Evolutionary conservation across 1,284 basidiomycete genomes (phyloP).

Genomic region (Cutaneotrichosporon mucoides): DNA sequence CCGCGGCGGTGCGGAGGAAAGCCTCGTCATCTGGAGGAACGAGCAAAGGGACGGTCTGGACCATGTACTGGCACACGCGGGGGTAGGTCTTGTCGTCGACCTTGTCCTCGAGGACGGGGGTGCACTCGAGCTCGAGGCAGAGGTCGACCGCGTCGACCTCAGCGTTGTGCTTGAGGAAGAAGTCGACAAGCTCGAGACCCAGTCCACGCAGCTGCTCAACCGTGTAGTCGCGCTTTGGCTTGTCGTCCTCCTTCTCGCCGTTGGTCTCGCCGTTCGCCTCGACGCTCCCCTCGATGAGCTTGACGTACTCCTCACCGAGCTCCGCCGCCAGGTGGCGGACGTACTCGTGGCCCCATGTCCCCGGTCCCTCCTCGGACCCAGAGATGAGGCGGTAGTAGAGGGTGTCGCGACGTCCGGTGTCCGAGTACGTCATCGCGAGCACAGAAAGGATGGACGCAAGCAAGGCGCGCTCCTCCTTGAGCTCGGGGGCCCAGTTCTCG

Average conservation of each 20-base stretch:
- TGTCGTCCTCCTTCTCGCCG: constrained; percentile 10
- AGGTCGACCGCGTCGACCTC: constrained; percentile 98
- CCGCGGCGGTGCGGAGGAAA: constrained; percentile 86
- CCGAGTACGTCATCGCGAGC: constrained; percentile 99
- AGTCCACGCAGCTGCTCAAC: constrained; percentile 68
- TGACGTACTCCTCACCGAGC: constrained; percentile 84
- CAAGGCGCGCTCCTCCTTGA: constrained; percentile 76
- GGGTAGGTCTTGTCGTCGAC: constrained; percentile 75
- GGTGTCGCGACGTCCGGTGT: constrained; percentile 91
- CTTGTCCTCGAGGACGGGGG: constrained; percentile 68
- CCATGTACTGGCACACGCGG: constrained; percentile 97
- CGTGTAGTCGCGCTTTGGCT: constrained; percentile 29
- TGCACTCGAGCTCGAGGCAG: constrained; percentile 89
- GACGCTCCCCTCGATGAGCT: constrained; percentile 38
- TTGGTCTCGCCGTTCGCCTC: constrained; percentile 34
- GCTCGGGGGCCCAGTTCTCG: constrained; percentile 64
- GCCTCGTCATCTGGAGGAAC: constrained; percentile 88
- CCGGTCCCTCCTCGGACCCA: constrained; percentile 78
- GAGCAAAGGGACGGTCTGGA: constrained; percentile 87
- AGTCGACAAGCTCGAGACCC: constrained; percentile 81
- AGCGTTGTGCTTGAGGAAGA: constrained; percentile 90
- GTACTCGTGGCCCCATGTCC: constrained; percentile 98
- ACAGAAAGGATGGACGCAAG: constrained; percentile 98
- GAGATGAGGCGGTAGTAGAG: constrained; percentile 85
- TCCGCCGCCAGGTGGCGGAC: constrained; percentile 95